These are phyloP conservation scores for Dryadomyces sulphureus DNA, from an alignment of 2,329 filamentous ascomycete genomes.

Conservation along the genomic window DNA sequence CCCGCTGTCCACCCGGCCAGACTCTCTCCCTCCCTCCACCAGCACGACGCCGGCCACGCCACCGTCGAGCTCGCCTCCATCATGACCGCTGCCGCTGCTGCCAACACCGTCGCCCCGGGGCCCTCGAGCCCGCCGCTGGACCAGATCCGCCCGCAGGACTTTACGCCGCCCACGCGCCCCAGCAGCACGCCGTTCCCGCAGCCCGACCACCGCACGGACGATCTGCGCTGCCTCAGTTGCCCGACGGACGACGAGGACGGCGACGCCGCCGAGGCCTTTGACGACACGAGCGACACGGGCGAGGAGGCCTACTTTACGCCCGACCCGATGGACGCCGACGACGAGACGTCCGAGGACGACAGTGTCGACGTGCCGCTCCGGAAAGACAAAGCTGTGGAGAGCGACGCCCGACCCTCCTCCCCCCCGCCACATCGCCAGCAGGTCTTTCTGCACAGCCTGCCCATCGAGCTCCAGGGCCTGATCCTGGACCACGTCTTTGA, in stretches of 20 bases:
- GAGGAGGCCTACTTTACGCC: not conserved
- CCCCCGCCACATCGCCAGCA: slow-evolving; percentile 6
- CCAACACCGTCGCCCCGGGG: slow-evolving; percentile 40
- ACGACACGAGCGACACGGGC: not conserved
- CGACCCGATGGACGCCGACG: not conserved
- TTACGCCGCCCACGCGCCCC: slow-evolving; percentile 35
- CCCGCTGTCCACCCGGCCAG: not conserved
- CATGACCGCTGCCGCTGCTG: slow-evolving; percentile 28
- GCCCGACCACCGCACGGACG: slow-evolving; percentile 31
- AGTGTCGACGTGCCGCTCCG: slow-evolving; percentile 8
- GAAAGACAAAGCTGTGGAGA: slow-evolving; percentile 11
- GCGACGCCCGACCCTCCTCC: slow-evolving; percentile 5
- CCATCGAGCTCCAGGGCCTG: slow-evolving; percentile 56
- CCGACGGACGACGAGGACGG: slow-evolving; percentile 18
- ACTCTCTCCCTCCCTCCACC: slow-evolving; percentile 12
- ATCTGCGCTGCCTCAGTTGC: slow-evolving; percentile 25
- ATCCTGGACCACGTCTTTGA: slow-evolving; percentile 60
- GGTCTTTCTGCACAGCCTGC: slow-evolving; percentile 36
- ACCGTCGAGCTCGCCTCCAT: slow-evolving; percentile 28
- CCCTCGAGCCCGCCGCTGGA: slow-evolving; percentile 36
- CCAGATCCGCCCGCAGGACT: slow-evolving; percentile 29
- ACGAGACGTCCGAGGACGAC: slow-evolving; percentile 1
- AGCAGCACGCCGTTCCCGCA: slow-evolving; percentile 47
- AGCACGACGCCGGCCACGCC: slow-evolving; percentile 21
- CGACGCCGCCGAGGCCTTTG: not conserved